These are phyloP conservation scores for Yamadazyma aaseri DNA, from an alignment of 1,139 yeast genomes.

Conservation along the genomic window DNA sequence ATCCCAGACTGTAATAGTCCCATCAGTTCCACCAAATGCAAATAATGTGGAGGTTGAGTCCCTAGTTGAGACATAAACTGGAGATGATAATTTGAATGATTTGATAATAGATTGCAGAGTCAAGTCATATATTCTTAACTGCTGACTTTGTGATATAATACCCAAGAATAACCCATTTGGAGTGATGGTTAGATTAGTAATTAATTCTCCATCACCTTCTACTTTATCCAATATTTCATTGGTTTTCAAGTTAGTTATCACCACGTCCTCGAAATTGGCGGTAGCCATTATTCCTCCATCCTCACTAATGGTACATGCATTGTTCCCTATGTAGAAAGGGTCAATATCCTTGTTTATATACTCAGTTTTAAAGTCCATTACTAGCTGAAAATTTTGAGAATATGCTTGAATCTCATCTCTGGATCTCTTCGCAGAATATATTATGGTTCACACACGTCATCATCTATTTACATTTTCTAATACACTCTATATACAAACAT, in stretches of 20 bases:
- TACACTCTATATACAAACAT: not conserved
- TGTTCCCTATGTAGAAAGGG: constrained; percentile 87
- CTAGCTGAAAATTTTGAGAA: constrained; percentile 6
- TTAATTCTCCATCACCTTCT: constrained; percentile 82
- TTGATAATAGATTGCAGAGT: constrained; percentile 48
- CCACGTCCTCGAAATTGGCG: constrained; percentile 70
- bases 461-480: not conserved
- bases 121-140: constrained; percentile 63
- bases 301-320: constrained; percentile 66
- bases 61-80: constrained; percentile 73
- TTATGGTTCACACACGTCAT: not conserved
- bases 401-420: constrained; percentile 6
- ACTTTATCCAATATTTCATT: constrained; percentile 60
- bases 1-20: constrained; percentile 90
- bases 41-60: constrained; percentile 83
- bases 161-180: constrained; percentile 74
- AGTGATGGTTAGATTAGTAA: constrained; percentile 73
- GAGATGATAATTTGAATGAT: constrained; percentile 64
- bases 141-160: constrained; percentile 80
- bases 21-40: constrained; percentile 96
- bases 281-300: constrained; percentile 77
- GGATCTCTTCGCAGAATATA: not conserved
- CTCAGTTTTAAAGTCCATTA: constrained; percentile 35
- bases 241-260: constrained; percentile 61
- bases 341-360: constrained; percentile 35